Conservation (phyloP, 2,329 filamentous ascomycete species). For the Fusarium domesticum region DNA sequence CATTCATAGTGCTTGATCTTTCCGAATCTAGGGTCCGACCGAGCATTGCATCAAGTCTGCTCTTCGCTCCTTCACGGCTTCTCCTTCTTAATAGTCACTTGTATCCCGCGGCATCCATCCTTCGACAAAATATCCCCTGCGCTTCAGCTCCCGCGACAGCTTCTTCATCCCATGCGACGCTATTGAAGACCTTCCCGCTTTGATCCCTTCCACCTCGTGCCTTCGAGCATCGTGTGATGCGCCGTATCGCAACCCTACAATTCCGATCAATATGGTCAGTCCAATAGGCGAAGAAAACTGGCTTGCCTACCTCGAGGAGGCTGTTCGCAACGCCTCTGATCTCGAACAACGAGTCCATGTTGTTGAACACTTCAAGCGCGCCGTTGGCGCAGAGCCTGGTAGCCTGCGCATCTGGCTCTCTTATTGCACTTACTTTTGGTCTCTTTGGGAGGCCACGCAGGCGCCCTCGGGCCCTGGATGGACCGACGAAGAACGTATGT, state of each 20-base stretch:
- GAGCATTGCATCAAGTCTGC: not conserved
- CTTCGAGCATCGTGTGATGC: constrained; percentile 25
- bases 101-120: constrained; percentile 11
- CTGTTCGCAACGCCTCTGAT: constrained; percentile 57
- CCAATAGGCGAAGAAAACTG: constrained; percentile 75
- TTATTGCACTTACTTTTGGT: constrained; percentile 76
- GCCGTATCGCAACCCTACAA: constrained; percentile 14
- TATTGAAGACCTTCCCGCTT: constrained; percentile 9
- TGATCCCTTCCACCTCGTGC: constrained; percentile 1
- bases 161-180: constrained; percentile 9
- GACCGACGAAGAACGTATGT: constrained; percentile 64
- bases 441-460: constrained; percentile 64
- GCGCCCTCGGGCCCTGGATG: constrained; percentile 50
- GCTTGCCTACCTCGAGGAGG: constrained; percentile 74
- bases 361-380: constrained; percentile 69
- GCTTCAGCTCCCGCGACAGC: not conserved
- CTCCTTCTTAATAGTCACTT: not conserved
- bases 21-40: not conserved
- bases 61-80: not conserved
- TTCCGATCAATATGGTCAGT: constrained; percentile 42
- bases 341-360: constrained; percentile 66
- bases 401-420: constrained; percentile 73
- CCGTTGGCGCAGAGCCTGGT: constrained; percentile 67
- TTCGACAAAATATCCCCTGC: not conserved
- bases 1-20: not conserved